Conservation (phyloP, 1,284 basidiomycete species). For the Calocybe gambosa region DNA sequence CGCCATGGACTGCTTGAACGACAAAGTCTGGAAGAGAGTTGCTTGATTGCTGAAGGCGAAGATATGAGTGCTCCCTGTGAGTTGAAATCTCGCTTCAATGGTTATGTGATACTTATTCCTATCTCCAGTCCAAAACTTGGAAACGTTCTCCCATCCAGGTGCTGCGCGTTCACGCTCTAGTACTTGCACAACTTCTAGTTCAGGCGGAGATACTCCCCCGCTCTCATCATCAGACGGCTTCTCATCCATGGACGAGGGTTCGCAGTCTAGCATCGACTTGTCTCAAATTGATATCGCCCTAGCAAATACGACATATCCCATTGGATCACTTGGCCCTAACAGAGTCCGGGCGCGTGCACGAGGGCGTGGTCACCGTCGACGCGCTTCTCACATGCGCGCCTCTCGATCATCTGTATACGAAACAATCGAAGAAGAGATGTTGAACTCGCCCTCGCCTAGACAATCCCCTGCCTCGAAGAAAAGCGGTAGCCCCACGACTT, state of each 20-base stretch:
- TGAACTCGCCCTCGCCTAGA: slow-evolving; percentile 33
- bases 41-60: slow-evolving; percentile 57
- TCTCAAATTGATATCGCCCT: slow-evolving; percentile 51
- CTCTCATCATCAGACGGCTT: slow-evolving; percentile 53
- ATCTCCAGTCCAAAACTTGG: slow-evolving; percentile 34
- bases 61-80: slow-evolving; percentile 50
- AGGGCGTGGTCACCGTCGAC: slow-evolving; percentile 63
- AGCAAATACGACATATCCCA: slow-evolving; percentile 40
- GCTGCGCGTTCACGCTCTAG: slow-evolving; percentile 58
- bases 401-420: slow-evolving; percentile 70
- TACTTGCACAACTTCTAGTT: slow-evolving; percentile 51
- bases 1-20: slow-evolving; percentile 54
- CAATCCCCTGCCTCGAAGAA: slow-evolving; percentile 26
- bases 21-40: slow-evolving; percentile 63
- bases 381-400: slow-evolving; percentile 54
- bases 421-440: slow-evolving; percentile 68
- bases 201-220: slow-evolving; percentile 65
- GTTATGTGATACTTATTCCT: slow-evolving; percentile 12
- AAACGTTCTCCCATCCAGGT: slow-evolving; percentile 55
- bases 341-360: slow-evolving; percentile 42
- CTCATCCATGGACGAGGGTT: slow-evolving; percentile 64
- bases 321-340: slow-evolving; percentile 34
- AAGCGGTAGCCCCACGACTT: slow-evolving; percentile 26
- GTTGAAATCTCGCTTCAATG: slow-evolving; percentile 19
- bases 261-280: slow-evolving; percentile 70